Conservation (phyloP, 176 grass and related monocot genomes). For the Oryza meyeriana region DNA sequence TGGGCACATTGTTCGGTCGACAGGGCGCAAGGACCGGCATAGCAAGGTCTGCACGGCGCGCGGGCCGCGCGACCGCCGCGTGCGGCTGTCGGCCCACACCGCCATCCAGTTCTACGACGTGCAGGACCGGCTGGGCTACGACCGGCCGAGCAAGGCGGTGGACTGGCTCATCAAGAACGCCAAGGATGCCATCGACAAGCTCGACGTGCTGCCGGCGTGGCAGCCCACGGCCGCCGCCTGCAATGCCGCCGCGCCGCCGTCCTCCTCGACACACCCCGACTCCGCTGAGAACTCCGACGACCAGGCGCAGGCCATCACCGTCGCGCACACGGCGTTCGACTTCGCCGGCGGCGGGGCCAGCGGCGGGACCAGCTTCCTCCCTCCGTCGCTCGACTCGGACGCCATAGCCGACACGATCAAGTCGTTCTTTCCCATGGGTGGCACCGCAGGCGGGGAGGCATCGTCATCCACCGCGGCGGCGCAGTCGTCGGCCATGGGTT, state of each 20-base stretch:
- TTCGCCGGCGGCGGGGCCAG: slow-evolving; percentile 8
- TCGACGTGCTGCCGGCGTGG: slow-evolving; percentile 78
- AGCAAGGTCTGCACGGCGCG: slow-evolving; percentile 96
- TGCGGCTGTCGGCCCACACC: slow-evolving; percentile 84
- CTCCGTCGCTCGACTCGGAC: slow-evolving; percentile 82
- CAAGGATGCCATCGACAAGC: slow-evolving; percentile 82
- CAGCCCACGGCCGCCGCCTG: slow-evolving; percentile 39
- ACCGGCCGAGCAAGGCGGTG: slow-evolving; percentile 96
- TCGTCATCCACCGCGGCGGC: slow-evolving; percentile 46
- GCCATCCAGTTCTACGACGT: slow-evolving; percentile 99
- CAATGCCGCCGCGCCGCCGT: slow-evolving; percentile 46
- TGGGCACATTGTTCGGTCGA: slow-evolving; percentile 92
- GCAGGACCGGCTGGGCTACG: slow-evolving; percentile 92
- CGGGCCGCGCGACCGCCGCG: slow-evolving; percentile 78
- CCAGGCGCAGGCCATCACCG: slow-evolving; percentile 61
- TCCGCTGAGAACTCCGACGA: slow-evolving; percentile 46
- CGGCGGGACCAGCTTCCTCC: slow-evolving; percentile 53
- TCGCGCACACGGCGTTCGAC: slow-evolving; percentile 50
- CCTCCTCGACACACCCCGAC: slow-evolving; percentile 40
- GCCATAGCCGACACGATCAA: slow-evolving; percentile 97
- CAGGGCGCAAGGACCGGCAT: slow-evolving; percentile 91
- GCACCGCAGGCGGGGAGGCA: slow-evolving; percentile 27
- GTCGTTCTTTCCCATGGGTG: slow-evolving; percentile 87
- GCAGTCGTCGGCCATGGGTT: slow-evolving; percentile 59
- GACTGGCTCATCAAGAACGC: slow-evolving; percentile 99